These are phyloP conservation scores for Scheffersomyces stambukii DNA, from an alignment of 1,139 yeast species.

Conservation along the genomic window DNA sequence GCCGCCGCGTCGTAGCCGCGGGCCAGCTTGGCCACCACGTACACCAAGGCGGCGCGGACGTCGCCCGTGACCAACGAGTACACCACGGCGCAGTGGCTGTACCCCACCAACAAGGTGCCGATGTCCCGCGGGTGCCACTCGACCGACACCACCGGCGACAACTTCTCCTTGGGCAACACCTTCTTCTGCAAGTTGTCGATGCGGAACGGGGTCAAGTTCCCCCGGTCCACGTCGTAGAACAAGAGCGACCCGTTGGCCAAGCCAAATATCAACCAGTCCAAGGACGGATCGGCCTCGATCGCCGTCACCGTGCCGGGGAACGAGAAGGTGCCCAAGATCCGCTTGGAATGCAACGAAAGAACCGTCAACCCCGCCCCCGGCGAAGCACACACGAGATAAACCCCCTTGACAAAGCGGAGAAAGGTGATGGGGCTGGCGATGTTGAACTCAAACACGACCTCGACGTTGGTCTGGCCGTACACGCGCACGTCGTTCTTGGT, in stretches of 20 bases:
- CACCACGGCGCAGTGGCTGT: constrained; percentile 63
- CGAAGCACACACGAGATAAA: constrained; percentile 63
- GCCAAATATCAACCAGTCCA: constrained; percentile 86
- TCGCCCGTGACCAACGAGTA: constrained; percentile 64
- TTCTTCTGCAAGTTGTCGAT: constrained; percentile 70
- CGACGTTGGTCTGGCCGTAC: constrained; percentile 81
- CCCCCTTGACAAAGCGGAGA: constrained; percentile 70
- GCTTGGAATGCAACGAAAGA: constrained; percentile 63
- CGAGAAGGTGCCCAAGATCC: constrained; percentile 49
- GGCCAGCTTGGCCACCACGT: constrained; percentile 40
- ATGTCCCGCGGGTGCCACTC: constrained; percentile 89
- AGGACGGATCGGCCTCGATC: constrained; percentile 73
- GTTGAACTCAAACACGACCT: constrained; percentile 57
- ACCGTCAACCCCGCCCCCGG: constrained; percentile 51
- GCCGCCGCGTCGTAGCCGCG: constrained; percentile 32
- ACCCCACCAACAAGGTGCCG: constrained; percentile 71
- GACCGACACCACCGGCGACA: constrained; percentile 61
- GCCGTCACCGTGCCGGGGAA: constrained; percentile 67
- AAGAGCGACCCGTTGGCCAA: constrained; percentile 68
- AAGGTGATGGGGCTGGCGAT: constrained; percentile 49
- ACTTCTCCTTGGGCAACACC: constrained; percentile 43
- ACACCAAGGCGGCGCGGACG: constrained; percentile 52
- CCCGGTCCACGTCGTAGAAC: constrained; percentile 83
- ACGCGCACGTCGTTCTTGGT: constrained; percentile 66
- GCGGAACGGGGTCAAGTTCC: constrained; percentile 58